Base-by-base conservation (phyloP, 257 asterid genomes). In the Solanum pimpinellifolium region DNA sequence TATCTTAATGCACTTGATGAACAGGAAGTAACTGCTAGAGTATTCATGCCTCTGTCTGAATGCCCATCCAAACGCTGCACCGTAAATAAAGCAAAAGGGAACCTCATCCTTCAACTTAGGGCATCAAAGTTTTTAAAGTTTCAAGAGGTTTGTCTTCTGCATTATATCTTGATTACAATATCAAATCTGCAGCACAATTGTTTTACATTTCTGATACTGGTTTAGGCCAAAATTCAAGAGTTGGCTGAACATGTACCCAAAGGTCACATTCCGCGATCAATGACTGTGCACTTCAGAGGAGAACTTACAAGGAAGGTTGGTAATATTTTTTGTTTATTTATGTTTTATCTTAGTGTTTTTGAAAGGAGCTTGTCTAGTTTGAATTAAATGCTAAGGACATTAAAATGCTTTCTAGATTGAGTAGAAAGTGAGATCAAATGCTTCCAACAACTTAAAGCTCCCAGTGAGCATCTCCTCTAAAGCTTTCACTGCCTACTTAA, bases 231-330 rank as follows among this genome's bases (percentile, higher is more conserved):
- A 91, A 92, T 97, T 88, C 99, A 97, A 91, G 99, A 97, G 87
- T 90, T 97, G 86, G 88, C 99, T 27, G 99, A 97, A 86, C 99
- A 97, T 92, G 99, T 97, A 56, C 99, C 99, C 23, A 96, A 97
- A 90, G 99, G 99, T 84, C 99, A 97, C 88, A 96, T 96, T 86
- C 99, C 99, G 65, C 92, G 99, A 85, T 83, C 96, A 66, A 96
- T 95, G 99, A 95, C 99, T n/a, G 91, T 96, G 86, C 99, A 96
- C 90, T 92, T 97, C 86, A 92, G 98, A 92, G 99, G 99, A 88
- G 99, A 97, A 88, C 99, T 97, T 78, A 95, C 99, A 2, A 92
- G 99, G 87, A 97, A 96, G 98, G 99, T 97, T 70, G 69, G 95
- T 87, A 65, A 49, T 49, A 23, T 84, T 41, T 82, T 81, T 41